phyloP scores from a whole-genome alignment of 768 basidiomycete genomes.

The Russula emetica region DNA sequence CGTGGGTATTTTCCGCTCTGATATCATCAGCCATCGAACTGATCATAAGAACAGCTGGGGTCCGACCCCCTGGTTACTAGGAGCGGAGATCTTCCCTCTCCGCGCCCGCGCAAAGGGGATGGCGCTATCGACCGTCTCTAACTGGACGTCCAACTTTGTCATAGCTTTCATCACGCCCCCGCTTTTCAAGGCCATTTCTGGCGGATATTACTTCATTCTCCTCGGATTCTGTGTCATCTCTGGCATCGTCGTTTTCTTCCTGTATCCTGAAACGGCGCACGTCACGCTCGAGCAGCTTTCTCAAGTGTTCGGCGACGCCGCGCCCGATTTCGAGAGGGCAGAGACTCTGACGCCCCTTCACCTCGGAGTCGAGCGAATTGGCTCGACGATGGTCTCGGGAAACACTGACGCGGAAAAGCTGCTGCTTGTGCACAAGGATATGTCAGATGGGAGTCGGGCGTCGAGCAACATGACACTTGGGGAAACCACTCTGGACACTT shows the following conservation, averaged over 20 bases:
- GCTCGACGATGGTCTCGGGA: neutral
- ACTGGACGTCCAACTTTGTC: conserved; percentile 39
- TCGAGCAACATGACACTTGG: conserved; percentile 8
- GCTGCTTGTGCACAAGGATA: neutral
- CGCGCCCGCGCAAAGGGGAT: conserved; percentile 35
- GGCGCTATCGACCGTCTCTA: conserved; percentile 33
- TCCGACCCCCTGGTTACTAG: conserved; percentile 35
- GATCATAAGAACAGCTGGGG: conserved; percentile 32
- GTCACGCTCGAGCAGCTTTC: conserved; percentile 48
- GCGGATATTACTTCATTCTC: conserved; percentile 51
- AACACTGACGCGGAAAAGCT: neutral
- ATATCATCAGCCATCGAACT: conserved; percentile 19
- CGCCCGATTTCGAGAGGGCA: conserved; percentile 2
- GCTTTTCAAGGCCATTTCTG: conserved; percentile 48
- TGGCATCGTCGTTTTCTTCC: conserved; percentile 43
- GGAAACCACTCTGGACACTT: neutral
- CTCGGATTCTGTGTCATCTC: conserved; percentile 45
- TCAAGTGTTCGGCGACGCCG: conserved; percentile 44
- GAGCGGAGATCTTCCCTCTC: conserved; percentile 36
- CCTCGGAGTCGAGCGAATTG: neutral
- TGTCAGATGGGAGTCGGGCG: conserved; percentile 1
- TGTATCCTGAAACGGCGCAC: conserved; percentile 49
- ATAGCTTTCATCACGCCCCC: conserved; percentile 53
- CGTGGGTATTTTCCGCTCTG: conserved; percentile 32
- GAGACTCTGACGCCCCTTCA: conserved; percentile 8